Evolutionary conservation across 1,284 basidiomycete species (phyloP).

Genomic region (Rhodotorula sp.): DNA sequence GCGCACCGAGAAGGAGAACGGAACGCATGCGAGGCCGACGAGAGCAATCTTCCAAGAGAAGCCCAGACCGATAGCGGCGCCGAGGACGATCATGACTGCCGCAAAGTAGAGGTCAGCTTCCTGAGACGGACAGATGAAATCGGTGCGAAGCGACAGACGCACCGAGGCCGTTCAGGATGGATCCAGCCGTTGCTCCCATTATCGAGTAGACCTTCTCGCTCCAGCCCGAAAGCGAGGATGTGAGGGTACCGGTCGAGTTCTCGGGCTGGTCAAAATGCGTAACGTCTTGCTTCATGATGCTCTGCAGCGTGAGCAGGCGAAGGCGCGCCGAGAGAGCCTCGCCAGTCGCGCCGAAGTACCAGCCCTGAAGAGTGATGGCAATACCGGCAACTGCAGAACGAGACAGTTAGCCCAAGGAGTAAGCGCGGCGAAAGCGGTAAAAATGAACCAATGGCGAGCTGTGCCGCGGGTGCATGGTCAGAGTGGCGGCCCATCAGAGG

Average conservation of each 20-base stretch:
- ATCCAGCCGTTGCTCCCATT: slow-evolving; percentile 31
- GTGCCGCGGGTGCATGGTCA: no score
- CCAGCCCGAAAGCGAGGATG: slow-evolving; percentile 77
- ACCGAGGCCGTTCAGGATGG: slow-evolving; percentile 22
- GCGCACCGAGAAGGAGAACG: no score
- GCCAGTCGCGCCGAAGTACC: slow-evolving; percentile 24
- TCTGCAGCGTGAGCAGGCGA: slow-evolving; percentile 46
- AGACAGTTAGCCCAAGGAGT: no score
- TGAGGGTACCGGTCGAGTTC: slow-evolving; percentile 70
- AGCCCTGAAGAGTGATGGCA: slow-evolving; percentile 45
- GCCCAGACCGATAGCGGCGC: slow-evolving; percentile 47
- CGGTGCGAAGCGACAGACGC: no score
- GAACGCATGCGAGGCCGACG: slow-evolving; percentile 54
- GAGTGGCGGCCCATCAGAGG: slow-evolving; percentile 10
- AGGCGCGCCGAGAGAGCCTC: slow-evolving; percentile 48
- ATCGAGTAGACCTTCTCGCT: slow-evolving; percentile 66
- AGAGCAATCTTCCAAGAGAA: slow-evolving; percentile 80
- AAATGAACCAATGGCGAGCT: no score
- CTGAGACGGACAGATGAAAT: no score
- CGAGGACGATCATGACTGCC: slow-evolving; percentile 21
- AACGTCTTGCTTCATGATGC: slow-evolving; percentile 49
- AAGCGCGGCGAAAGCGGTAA: no score
- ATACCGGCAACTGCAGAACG: no score
- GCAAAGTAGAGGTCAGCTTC: background rate
- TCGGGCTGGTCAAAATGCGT: slow-evolving; percentile 51